Evolutionary conservation across 495 filamentous ascomycete species (phyloP), one percentile per base, ranked within the genome.

Genomic region (Neurospora sp.): DNA sequence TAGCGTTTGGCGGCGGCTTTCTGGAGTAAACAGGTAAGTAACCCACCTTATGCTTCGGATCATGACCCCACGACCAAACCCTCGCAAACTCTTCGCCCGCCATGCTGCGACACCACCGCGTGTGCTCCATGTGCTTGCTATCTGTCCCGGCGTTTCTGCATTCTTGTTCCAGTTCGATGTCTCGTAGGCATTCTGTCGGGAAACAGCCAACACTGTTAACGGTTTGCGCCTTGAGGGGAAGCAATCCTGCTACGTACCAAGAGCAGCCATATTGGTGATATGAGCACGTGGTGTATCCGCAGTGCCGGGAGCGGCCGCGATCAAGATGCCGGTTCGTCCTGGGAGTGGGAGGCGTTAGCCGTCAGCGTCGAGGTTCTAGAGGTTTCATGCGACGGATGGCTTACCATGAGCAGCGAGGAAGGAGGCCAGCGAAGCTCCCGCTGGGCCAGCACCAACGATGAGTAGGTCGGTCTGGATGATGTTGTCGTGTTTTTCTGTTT

Each of bases 361-460:
- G 14, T 35, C 5, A 10, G 14, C 0, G 31, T 69, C 37, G n/a
- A 31, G 27, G 27, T 31, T 31, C 27, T 31, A 31, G 27, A 31
- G 3, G 27, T 31, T 31, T 31, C 3, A 31, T 31, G 27, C 27
- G 27, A 31, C 3, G 27, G 4, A 65, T 70, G 39, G 27, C 77
- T 31, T 78, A 85, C 85, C 85, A 81, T 89, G 81, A 22, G 80
- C 78, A 11, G 82, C 82, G 7, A 89, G 83, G 71, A 89, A 89
- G 71, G 85, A 86, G 37, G 87, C 88, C 31, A 89, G 75, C 0
- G 83, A 76, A 22, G 86, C 87, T 2, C 88, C 88, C 3, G 88
- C 87, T 10, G 88, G 88, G 0, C 88, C 88, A 42, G 86, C 81
- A 27, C 88, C 88, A 9, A 88, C 79, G 35, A 89, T 86, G n/a